Conservation (phyloP, 768 basidiomycete genomes). For the Mycena olivaceomarginata region DNA sequence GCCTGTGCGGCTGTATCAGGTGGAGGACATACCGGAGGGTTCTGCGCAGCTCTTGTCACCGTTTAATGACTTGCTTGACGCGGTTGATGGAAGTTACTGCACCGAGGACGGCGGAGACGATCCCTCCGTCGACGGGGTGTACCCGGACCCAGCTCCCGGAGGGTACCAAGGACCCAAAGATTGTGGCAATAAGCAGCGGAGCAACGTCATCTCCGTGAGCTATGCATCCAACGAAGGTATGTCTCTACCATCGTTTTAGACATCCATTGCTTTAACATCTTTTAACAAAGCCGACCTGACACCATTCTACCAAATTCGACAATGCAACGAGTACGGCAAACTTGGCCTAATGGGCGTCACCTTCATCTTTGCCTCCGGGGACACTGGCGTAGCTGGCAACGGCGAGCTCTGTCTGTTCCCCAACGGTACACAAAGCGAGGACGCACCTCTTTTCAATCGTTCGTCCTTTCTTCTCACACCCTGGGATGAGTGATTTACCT, state of each 20-base stretch:
- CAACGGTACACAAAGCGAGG: slow-evolving; percentile 11
- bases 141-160: slow-evolving; percentile 4
- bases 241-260: not conserved
- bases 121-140: not conserved
- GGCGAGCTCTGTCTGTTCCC: slow-evolving; percentile 12
- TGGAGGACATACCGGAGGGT: slow-evolving; percentile 56
- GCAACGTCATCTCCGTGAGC: slow-evolving; percentile 9
- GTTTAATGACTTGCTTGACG: slow-evolving; percentile 29
- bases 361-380: slow-evolving; percentile 10
- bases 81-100: slow-evolving; percentile 30
- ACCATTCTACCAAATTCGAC: slow-evolving; percentile 10
- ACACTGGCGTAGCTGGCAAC: slow-evolving; percentile 14
- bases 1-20: slow-evolving; percentile 64
- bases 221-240: slow-evolving; percentile 17
- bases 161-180: slow-evolving; percentile 8
- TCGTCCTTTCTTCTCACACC: not conserved
- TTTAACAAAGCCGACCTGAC: not conserved
- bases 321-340: slow-evolving; percentile 23
- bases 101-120: slow-evolving; percentile 31
- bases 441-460: slow-evolving; percentile 13
- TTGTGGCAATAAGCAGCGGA: slow-evolving; percentile 14
- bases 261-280: not conserved
- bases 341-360: slow-evolving; percentile 17
- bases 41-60: not conserved
- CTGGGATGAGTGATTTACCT: not conserved